These are phyloP conservation scores for Leishmania braziliensis DNA, from an alignment of 208 protist genomes.

Conservation along the genomic window DNA sequence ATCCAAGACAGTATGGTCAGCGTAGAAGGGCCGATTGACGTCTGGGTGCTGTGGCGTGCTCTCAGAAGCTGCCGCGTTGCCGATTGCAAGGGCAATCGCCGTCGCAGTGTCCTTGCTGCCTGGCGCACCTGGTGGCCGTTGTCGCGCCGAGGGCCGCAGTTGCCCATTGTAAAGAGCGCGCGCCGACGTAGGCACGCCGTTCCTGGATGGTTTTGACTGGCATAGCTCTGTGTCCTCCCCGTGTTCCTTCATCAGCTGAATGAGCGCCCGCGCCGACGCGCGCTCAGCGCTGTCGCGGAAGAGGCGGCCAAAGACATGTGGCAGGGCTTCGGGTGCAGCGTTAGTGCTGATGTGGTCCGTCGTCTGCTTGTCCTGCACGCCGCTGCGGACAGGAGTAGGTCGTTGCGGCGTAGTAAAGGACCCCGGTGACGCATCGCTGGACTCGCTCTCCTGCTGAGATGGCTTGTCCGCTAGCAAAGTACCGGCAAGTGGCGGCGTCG, in stretches of 20 bases:
- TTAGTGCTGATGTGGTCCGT: neutral
- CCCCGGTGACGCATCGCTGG: neutral
- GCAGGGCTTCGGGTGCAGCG: conserved; percentile 7
- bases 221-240: conserved; percentile 34
- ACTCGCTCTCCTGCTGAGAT: neutral
- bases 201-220: conserved; percentile 16
- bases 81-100: conserved; percentile 17
- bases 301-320: conserved; percentile 36
- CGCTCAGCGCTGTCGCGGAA: conserved; percentile 39
- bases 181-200: neutral
- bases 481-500: neutral
- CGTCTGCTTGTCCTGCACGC: neutral
- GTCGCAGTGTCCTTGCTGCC: conserved; percentile 7
- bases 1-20: conserved; percentile 28
- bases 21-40: neutral
- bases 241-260: conserved; percentile 38
- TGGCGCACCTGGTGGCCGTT: neutral
- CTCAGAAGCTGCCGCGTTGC: neutral
- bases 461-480: neutral
- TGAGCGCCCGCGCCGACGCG: conserved; percentile 28
- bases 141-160: neutral
- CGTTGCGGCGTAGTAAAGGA: neutral
- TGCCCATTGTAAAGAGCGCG: neutral
- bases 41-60: neutral
- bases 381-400: neutral